These are phyloP conservation scores for Candida smagusa DNA, from an alignment of 1,139 yeast genomes.

Conservation along the genomic window DNA sequence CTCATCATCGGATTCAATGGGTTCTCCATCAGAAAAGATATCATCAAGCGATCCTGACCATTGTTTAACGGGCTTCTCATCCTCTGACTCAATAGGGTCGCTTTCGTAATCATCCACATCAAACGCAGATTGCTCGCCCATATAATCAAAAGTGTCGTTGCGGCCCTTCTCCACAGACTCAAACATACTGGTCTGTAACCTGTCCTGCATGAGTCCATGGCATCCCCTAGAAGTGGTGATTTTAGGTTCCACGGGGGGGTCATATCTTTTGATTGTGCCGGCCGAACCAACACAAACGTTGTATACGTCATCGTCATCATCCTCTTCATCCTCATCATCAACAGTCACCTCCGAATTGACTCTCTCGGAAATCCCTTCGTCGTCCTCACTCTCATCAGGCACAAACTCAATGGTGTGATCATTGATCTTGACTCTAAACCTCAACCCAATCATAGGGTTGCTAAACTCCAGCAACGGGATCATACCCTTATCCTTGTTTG, in stretches of 20 bases:
- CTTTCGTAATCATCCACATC: neutral
- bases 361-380: constrained; percentile 9
- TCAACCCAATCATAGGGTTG: constrained; percentile 22
- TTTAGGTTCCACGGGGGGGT: constrained; percentile 2
- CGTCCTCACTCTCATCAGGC: constrained; percentile 7
- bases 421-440: constrained; percentile 16
- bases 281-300: constrained; percentile 11
- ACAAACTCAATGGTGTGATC: constrained; percentile 10
- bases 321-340: constrained; percentile 7
- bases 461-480: constrained; percentile 25
- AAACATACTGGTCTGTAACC: neutral
- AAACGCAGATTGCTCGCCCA: no score
- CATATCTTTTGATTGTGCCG: constrained; percentile 5
- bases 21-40: no score
- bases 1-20: neutral
- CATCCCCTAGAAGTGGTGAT: constrained; percentile 7
- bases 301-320: constrained; percentile 10
- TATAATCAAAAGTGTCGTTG: no score
- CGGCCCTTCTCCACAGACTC: no score
- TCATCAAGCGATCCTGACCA: no score
- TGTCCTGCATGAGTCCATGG: constrained; percentile 8
- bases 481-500: constrained; percentile 6
- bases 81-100: neutral
- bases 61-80: neutral
- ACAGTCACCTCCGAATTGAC: constrained; percentile 1